Conservation (phyloP, 2,329 filamentous ascomycete genomes). For the Metarhizium humberi region DNA sequence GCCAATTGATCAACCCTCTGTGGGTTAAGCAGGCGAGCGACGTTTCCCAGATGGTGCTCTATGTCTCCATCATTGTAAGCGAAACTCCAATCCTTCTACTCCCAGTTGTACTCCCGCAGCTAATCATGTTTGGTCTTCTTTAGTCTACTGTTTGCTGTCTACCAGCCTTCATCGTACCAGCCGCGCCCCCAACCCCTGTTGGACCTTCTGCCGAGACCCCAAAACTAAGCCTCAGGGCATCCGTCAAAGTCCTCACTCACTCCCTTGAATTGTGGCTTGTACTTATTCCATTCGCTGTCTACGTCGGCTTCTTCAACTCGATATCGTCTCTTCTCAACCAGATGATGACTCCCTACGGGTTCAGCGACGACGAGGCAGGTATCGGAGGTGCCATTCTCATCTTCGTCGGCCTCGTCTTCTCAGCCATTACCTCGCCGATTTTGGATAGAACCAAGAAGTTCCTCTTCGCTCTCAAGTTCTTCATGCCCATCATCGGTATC, state of each 20-base stretch:
- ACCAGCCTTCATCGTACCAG: slow-evolving; percentile 75
- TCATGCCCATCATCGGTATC: slow-evolving; percentile 66
- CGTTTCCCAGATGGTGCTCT: slow-evolving; percentile 75
- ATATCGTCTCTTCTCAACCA: slow-evolving; percentile 83
- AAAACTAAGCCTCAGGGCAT: slow-evolving; percentile 44
- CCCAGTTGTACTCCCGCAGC: background rate
- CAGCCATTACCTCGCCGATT: slow-evolving; percentile 70
- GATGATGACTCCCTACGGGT: slow-evolving; percentile 78
- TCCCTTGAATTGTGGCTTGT: slow-evolving; percentile 73
- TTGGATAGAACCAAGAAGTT: slow-evolving; percentile 80
- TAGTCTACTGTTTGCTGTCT: slow-evolving; percentile 43
- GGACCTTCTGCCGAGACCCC: slow-evolving; percentile 55
- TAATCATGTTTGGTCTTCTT: background rate
- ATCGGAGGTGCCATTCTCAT: slow-evolving; percentile 87
- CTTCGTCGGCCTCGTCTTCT: slow-evolving; percentile 69
- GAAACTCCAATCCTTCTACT: background rate
- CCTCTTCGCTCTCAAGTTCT: slow-evolving; percentile 59
- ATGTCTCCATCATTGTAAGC: slow-evolving; percentile 71
- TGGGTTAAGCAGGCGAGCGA: slow-evolving; percentile 56
- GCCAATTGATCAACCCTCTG: slow-evolving; percentile 76
- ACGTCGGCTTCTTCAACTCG: slow-evolving; percentile 91
- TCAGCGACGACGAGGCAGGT: slow-evolving; percentile 73
- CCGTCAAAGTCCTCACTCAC: slow-evolving; percentile 37
- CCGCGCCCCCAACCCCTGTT: slow-evolving; percentile 66
- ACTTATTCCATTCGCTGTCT: slow-evolving; percentile 70